phyloP scores from a whole-genome alignment of 2,329 filamentous ascomycete species.

The Calycina herbarum region DNA sequence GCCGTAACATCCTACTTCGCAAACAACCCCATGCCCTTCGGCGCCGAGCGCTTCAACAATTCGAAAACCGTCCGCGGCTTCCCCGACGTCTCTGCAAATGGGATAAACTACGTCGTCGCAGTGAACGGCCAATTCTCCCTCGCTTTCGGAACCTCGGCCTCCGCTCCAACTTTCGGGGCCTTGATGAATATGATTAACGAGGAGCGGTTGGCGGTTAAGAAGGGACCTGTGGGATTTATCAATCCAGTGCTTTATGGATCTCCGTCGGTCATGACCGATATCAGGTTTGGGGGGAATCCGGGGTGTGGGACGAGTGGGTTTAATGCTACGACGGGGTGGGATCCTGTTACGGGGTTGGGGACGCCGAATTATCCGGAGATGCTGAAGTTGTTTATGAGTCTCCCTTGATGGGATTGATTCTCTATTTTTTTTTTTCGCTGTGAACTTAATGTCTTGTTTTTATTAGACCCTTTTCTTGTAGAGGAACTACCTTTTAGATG shows the following conservation, averaged over 20 bases:
- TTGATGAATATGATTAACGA: conserved; percentile 47
- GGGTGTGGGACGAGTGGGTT: conserved; percentile 39
- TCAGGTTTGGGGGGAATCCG: conserved; percentile 35
- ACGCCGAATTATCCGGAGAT: conserved; percentile 35
- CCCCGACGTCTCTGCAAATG: conserved; percentile 50
- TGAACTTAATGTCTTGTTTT: no score
- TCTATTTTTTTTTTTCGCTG: no score
- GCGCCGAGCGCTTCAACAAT: conserved; percentile 49
- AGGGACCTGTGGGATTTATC: conserved; percentile 41
- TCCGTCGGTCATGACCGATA: conserved; percentile 36
- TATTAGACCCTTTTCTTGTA: no score
- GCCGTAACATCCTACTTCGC: conserved; percentile 33
- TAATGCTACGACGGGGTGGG: conserved; percentile 36
- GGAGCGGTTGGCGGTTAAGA: conserved; percentile 38
- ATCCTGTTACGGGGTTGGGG: conserved; percentile 39
- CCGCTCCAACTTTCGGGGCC: conserved; percentile 41
- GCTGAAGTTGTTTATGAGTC: conserved; percentile 31
- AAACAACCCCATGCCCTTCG: conserved; percentile 30
- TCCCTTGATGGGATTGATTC: conserved; percentile 23
- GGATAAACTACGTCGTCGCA: conserved; percentile 46
- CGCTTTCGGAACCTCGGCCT: conserved; percentile 47
- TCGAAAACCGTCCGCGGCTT: conserved; percentile 45
- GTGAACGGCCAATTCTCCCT: conserved; percentile 45
- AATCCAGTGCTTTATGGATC: conserved; percentile 39
- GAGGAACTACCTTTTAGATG: no score